A percentile compares a stretch with the other conserved stretches of the same genome.
Evolutionary conservation across 2,329 filamentous ascomycete genomes (phyloP).

Genomic region (Uncinocarpus reesii): DNA sequence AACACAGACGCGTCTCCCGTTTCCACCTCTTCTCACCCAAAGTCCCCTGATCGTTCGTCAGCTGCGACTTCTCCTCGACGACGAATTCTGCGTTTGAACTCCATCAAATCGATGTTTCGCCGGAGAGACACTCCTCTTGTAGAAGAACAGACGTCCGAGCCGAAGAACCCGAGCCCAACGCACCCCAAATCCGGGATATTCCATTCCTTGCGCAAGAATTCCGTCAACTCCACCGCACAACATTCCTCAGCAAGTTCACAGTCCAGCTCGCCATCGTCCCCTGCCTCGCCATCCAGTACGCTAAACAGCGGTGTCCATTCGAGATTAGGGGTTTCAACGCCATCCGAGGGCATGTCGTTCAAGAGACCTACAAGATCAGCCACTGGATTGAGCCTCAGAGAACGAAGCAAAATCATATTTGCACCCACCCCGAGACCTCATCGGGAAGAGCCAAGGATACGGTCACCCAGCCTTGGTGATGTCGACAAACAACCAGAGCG

Average conservation of each 20-base stretch:
- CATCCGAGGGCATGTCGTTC: conserved; percentile 10
- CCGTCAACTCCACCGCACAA: conserved; percentile 30
- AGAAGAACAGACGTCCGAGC: neutral
- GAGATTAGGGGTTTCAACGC: conserved; percentile 11
- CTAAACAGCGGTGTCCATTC: conserved; percentile 19
- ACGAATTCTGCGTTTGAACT: conserved; percentile 17
- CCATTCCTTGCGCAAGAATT: conserved; percentile 20
- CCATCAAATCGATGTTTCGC: conserved; percentile 22
- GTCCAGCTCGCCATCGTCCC: conserved; percentile 30
- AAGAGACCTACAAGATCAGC: conserved; percentile 19
- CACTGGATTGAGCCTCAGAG: conserved; percentile 20
- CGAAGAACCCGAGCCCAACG: conserved; percentile 1
- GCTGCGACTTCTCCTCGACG: conserved; percentile 5
- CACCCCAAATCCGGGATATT: conserved; percentile 9
- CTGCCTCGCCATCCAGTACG: conserved; percentile 28
- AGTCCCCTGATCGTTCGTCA: neutral
- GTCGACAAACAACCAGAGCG: conserved; percentile 18
- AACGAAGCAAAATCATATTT: conserved; percentile 22
- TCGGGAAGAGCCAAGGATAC: conserved; percentile 18
- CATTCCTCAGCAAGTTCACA: conserved; percentile 31
- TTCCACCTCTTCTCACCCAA: conserved; percentile 9
- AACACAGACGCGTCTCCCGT: conserved; percentile 17
- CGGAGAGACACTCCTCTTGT: conserved; percentile 7
- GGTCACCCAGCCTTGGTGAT: conserved; percentile 23
- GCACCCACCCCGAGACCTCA: conserved; percentile 18